Percentiles rank a stretch among this genome's conserved stretches.
Conservation (phyloP, 2,329 filamentous ascomycete species). For the Calonectria montana region DNA sequence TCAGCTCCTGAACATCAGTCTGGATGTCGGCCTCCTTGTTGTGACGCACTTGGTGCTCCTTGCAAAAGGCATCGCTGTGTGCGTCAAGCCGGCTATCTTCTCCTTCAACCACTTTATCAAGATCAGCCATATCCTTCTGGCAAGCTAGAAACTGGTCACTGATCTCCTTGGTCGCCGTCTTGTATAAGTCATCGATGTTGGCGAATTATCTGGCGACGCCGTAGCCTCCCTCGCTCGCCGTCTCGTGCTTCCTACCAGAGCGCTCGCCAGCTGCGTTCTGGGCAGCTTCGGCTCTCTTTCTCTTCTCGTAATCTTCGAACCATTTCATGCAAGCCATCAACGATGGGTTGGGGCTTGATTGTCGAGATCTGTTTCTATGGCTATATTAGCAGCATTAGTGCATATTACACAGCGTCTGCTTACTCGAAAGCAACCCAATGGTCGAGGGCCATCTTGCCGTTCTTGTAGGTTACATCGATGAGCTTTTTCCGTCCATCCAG, state of each 20-base stretch:
- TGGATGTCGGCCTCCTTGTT: not conserved
- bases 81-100: not conserved
- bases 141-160: not conserved
- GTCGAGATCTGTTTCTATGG: not conserved
- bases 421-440: not conserved
- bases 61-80: not conserved
- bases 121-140: not conserved
- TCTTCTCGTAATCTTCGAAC: not conserved
- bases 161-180: not conserved
- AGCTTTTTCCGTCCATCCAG: not conserved
- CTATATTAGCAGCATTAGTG: not conserved
- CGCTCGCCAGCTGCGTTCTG: not conserved
- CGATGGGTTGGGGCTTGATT: not conserved
- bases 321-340: not conserved
- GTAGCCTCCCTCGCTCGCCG: not conserved
- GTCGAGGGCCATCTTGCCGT: not conserved
- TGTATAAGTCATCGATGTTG: not conserved
- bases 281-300: not conserved
- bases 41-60: not conserved
- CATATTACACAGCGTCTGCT: not conserved
- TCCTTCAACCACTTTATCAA: not conserved
- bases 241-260: not conserved
- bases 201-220: not conserved
- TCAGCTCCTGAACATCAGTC: not conserved
- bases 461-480: not conserved